Evolutionary conservation across 2,329 filamentous ascomycete species (phyloP).

Genomic region (Celoporthe dispersa): DNA sequence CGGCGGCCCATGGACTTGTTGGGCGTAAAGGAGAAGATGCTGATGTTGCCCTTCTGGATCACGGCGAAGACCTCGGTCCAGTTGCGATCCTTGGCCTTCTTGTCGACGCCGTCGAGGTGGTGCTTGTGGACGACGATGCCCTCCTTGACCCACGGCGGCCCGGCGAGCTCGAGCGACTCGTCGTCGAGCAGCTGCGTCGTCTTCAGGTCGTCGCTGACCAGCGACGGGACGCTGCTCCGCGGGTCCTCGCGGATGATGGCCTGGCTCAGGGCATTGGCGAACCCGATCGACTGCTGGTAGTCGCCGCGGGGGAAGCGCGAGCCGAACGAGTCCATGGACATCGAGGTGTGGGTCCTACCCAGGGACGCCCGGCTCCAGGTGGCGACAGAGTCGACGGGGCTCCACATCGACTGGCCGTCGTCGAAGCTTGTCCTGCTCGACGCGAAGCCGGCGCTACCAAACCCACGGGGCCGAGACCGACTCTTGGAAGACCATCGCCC

Average conservation of each 20-base stretch:
- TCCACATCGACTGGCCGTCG: conserved; percentile 88
- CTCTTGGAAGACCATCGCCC: conserved; percentile 85
- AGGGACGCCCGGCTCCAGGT: conserved; percentile 95
- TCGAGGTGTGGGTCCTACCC: conserved; percentile 86
- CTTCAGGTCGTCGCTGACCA: conserved; percentile 64
- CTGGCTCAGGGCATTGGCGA: conserved; percentile 94
- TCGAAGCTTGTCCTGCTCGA: conserved; percentile 95
- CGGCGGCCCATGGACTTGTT: conserved; percentile 70
- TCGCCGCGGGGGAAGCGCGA: conserved; percentile 76
- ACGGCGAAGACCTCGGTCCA: conserved; percentile 97
- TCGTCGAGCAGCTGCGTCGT: conserved; percentile 79
- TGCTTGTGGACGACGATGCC: conserved; percentile 96
- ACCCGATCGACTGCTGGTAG: conserved; percentile 95
- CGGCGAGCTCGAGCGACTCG: conserved; percentile 86
- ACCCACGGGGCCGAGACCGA: conserved; percentile 76
- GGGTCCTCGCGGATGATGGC: conserved; percentile 92
- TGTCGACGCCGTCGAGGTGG: conserved; percentile 87
- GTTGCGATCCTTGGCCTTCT: conserved; percentile 89
- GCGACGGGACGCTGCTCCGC: conserved; percentile 51
- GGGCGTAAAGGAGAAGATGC: conserved; percentile 89
- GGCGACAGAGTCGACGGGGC: conserved; percentile 81
- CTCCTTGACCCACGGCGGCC: conserved; percentile 98
- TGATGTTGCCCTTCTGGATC: conserved; percentile 91
- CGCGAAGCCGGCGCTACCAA: conserved; percentile 79
- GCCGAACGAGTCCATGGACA: conserved; percentile 89